phyloP scores from a whole-genome alignment of 2,329 filamentous ascomycete species.

The Trichoderma cornu-damae region DNA sequence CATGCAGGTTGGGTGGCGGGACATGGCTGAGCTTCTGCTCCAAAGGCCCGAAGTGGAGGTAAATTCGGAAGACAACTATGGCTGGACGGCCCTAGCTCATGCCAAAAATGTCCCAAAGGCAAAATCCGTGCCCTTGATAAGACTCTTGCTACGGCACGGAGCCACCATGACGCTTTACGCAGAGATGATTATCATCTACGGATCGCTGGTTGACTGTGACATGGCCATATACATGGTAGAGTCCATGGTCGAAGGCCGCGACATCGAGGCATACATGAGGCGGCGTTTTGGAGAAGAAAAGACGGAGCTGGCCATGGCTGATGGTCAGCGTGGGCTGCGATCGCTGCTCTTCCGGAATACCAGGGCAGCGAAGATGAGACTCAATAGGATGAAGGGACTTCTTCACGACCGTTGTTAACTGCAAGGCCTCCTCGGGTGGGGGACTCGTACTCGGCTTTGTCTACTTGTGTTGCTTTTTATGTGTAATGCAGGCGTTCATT shows the following conservation, averaged over 20 bases:
- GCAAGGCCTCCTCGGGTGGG: no score
- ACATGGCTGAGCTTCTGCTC: not conserved
- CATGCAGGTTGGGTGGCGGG: not conserved
- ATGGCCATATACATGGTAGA: not conserved
- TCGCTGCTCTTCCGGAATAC: not conserved
- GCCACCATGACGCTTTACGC: not conserved
- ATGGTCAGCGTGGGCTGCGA: not conserved
- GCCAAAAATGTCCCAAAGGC: not conserved
- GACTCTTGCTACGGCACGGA: not conserved
- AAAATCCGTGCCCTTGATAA: not conserved
- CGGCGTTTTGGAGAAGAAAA: not conserved
- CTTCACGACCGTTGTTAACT: not conserved
- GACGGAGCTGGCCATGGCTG: not conserved
- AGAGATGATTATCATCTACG: not conserved
- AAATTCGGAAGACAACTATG: not conserved
- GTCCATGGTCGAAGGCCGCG: not conserved
- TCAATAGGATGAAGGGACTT: not conserved
- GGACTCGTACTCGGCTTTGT: no score
- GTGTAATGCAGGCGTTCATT: no score
- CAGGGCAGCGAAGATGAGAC: not conserved
- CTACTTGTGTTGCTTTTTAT: no score
- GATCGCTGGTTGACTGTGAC: not conserved
- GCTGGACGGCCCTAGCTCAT: slow-evolving; percentile 6
- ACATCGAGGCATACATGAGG: not conserved
- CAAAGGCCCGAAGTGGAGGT: not conserved